phyloP scores from a whole-genome alignment of 306 rosid species.

The Citrullus mucosospermus region DNA sequence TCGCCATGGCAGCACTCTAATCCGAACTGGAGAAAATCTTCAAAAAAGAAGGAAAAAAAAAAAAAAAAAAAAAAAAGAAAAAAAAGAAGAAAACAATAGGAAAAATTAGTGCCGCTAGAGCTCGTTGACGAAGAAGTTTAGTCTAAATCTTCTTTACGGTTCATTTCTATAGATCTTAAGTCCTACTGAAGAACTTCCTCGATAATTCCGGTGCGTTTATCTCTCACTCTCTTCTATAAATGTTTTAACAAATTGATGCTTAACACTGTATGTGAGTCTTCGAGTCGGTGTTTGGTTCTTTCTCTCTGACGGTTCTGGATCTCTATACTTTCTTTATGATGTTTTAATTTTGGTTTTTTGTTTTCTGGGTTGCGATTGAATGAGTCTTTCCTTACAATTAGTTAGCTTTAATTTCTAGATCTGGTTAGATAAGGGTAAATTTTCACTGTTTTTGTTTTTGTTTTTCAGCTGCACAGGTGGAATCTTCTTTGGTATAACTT shows the following conservation, averaged over 20 bases:
- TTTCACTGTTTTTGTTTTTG: conserved; percentile 5
- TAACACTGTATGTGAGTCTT: background rate
- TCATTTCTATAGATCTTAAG: background rate
- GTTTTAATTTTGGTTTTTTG: background rate
- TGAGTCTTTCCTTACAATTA: background rate
- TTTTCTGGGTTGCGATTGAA: background rate
- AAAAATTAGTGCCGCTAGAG: background rate
- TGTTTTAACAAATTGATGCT: background rate
- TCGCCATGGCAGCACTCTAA: conserved; percentile 6
- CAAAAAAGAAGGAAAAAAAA: background rate
- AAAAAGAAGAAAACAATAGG: background rate
- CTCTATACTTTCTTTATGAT: background rate
- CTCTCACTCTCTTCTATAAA: background rate
- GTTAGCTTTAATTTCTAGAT: background rate
- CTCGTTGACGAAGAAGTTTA: background rate
- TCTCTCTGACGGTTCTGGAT: background rate
- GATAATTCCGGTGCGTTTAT: conserved; percentile 6
- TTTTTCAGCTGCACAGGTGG: conserved; percentile 14
- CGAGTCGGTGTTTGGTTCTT: background rate
- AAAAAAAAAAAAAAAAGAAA: background rate
- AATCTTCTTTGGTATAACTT: background rate
- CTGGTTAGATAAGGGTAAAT: conserved; percentile 24
- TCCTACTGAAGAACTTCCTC: background rate
- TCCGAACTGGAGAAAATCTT: background rate
- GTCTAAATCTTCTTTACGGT: background rate